phyloP scores from a whole-genome alignment of 805 yeast genomes.

The Teunomyces pallodes region DNA sequence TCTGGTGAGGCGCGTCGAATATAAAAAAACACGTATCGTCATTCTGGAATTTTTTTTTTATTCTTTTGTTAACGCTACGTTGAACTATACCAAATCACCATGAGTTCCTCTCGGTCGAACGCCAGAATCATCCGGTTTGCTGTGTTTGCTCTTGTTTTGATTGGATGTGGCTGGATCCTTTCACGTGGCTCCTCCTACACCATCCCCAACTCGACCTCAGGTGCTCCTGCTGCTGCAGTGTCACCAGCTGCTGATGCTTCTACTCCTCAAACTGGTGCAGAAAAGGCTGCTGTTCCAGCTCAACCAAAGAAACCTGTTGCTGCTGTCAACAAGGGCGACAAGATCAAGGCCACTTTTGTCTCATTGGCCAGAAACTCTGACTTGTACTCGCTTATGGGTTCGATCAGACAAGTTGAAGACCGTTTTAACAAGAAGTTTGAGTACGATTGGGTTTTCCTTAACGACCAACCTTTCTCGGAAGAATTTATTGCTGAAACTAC shows the following conservation, averaged over 20 bases:
- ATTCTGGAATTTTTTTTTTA: too few relatives aligned
- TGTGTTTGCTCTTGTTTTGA: slow-evolving; percentile 43
- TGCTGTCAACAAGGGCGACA: slow-evolving; percentile 14
- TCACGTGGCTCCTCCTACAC: slow-evolving; percentile 47
- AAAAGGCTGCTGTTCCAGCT: slow-evolving; percentile 9
- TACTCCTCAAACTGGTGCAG: too few relatives aligned
- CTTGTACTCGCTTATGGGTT: slow-evolving; percentile 54
- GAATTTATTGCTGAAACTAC: slow-evolving; percentile 72
- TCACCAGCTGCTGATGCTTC: slow-evolving; percentile 1
- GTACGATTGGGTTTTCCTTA: slow-evolving; percentile 94
- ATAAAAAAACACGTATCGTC: not conserved
- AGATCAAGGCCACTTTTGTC: slow-evolving; percentile 76
- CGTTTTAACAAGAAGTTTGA: slow-evolving; percentile 77
- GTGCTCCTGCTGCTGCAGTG: slow-evolving; percentile 6
- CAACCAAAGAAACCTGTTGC: slow-evolving; percentile 9
- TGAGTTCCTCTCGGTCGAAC: slow-evolving; percentile 42
- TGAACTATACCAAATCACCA: slow-evolving; percentile 6
- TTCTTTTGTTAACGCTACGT: too few relatives aligned
- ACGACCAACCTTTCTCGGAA: slow-evolving; percentile 80
- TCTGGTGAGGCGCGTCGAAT: not conserved
- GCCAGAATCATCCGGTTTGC: slow-evolving; percentile 49
- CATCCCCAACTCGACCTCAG: slow-evolving; percentile 12
- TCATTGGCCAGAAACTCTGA: slow-evolving; percentile 79
- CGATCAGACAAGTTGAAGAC: slow-evolving; percentile 81
- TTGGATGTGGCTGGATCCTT: slow-evolving; percentile 47